phyloP scores from a whole-genome alignment of 441 rosid species.

The Lagerstroemia fauriei region DNA sequence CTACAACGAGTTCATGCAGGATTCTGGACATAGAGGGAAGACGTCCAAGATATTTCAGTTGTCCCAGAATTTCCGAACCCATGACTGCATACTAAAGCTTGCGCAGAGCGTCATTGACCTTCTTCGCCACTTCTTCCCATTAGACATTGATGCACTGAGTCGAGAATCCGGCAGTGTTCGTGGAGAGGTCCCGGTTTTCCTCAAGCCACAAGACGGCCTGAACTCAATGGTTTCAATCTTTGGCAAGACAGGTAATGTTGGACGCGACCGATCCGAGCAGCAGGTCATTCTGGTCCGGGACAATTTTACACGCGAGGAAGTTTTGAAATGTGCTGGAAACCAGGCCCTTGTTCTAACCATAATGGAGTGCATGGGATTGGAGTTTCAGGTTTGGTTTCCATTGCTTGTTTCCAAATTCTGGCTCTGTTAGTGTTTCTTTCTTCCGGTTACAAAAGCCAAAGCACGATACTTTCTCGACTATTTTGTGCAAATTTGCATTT shows the following conservation, averaged over 20 bases:
- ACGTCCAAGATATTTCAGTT: conserved; percentile 43
- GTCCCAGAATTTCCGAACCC: conserved; percentile 62
- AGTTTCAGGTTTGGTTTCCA: conserved; percentile 51
- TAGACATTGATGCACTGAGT: conserved; percentile 38
- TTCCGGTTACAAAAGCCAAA: background rate
- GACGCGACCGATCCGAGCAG: conserved; percentile 59
- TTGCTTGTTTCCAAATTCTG: background rate
- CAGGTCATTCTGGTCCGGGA: conserved; percentile 52
- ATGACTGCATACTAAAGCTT: conserved; percentile 54
- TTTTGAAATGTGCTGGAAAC: conserved; percentile 41
- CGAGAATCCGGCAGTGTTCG: conserved; percentile 45
- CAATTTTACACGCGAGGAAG: conserved; percentile 42
- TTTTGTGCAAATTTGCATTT: background rate
- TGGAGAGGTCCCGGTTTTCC: conserved; percentile 55
- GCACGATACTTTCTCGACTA: background rate
- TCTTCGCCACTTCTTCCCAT: conserved; percentile 47
- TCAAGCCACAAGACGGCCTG: conserved; percentile 37
- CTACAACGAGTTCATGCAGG: conserved; percentile 43
- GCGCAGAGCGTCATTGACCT: conserved; percentile 56
- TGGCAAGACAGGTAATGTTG: conserved; percentile 36
- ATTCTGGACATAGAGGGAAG: conserved; percentile 43
- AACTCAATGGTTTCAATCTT: conserved; percentile 45
- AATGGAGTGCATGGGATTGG: conserved; percentile 58
- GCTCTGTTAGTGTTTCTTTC: background rate
- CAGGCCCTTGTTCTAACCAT: conserved; percentile 59